phyloP scores from a whole-genome alignment of 345 rosid species.

The Durio zibethinus region DNA sequence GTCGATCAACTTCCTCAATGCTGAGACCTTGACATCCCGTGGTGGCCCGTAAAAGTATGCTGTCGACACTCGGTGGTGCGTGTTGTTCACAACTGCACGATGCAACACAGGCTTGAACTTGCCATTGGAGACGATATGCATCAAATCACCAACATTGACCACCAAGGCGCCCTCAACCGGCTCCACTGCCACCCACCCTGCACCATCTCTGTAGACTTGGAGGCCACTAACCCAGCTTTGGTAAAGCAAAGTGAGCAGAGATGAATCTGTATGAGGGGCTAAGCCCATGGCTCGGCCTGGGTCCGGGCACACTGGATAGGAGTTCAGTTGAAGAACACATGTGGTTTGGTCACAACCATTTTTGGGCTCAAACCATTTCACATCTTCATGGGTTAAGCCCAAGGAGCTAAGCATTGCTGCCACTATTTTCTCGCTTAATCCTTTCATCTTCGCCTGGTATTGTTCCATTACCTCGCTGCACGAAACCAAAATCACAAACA shows the following conservation, averaged over 20 bases:
- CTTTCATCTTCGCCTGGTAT: not conserved
- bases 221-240: constrained; percentile 28
- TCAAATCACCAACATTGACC: constrained; percentile 31
- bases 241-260: constrained; percentile 28
- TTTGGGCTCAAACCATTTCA: constrained; percentile 22
- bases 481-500: not conserved
- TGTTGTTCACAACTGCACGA: constrained; percentile 25
- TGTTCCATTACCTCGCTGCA: constrained; percentile 14
- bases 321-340: constrained; percentile 32
- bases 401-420: not conserved
- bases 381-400: not conserved
- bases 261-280: constrained; percentile 37
- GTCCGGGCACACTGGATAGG: constrained; percentile 37
- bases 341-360: not conserved
- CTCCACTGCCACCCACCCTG: constrained; percentile 29
- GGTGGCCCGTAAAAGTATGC: constrained; percentile 36
- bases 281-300: constrained; percentile 37
- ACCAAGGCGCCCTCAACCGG: constrained; percentile 25
- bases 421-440: not conserved
- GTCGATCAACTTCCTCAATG: constrained; percentile 24
- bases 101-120: constrained; percentile 29
- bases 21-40: constrained; percentile 18
- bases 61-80: constrained; percentile 20
- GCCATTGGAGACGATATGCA: constrained; percentile 34
- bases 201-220: constrained; percentile 13